Evolutionary conservation across 2,329 filamentous ascomycete genomes (phyloP).

Genomic region (Rachicladosporium sp.): DNA sequence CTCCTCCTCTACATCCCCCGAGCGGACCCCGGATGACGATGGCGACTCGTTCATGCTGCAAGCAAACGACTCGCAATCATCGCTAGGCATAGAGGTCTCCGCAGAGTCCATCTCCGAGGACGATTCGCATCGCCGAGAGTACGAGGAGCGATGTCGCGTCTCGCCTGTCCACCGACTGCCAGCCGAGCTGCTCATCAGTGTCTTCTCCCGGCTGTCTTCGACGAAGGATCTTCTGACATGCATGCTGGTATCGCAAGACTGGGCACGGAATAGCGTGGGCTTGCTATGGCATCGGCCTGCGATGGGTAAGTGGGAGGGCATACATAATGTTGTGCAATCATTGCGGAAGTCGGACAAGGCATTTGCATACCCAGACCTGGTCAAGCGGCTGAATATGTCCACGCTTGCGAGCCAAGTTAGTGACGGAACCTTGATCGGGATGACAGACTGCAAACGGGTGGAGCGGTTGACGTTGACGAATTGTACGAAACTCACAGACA

Average conservation of each 20-base stretch:
- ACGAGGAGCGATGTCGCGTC: constrained; percentile 53
- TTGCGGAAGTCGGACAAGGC: constrained; percentile 61
- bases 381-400: constrained; percentile 84
- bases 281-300: constrained; percentile 89
- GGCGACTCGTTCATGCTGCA: constrained; percentile 82
- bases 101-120: constrained; percentile 44
- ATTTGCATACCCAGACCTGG: constrained; percentile 80
- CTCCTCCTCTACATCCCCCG: constrained; percentile 63
- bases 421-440: constrained; percentile 76
- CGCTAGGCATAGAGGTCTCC: constrained; percentile 59
- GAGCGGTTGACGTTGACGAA: constrained; percentile 88
- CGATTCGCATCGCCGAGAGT: constrained; percentile 44
- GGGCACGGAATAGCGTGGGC: constrained; percentile 85
- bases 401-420: constrained; percentile 63
- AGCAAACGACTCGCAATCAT: constrained; percentile 83
- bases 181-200: constrained; percentile 85
- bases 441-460: constrained; percentile 75
- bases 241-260: constrained; percentile 85
- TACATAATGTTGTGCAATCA: constrained; percentile 68
- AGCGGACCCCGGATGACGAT: constrained; percentile 71
- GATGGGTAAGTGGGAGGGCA: constrained; percentile 75
- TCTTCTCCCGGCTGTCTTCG: constrained; percentile 75
- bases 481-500: constrained; percentile 74
- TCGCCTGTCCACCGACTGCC: constrained; percentile 78
- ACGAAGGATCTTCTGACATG: constrained; percentile 64